Evolutionary conservation across 2,329 filamentous ascomycete species (phyloP), one percentile per base, ranked within the genome.

Genomic region (Claviceps arundinis): DNA sequence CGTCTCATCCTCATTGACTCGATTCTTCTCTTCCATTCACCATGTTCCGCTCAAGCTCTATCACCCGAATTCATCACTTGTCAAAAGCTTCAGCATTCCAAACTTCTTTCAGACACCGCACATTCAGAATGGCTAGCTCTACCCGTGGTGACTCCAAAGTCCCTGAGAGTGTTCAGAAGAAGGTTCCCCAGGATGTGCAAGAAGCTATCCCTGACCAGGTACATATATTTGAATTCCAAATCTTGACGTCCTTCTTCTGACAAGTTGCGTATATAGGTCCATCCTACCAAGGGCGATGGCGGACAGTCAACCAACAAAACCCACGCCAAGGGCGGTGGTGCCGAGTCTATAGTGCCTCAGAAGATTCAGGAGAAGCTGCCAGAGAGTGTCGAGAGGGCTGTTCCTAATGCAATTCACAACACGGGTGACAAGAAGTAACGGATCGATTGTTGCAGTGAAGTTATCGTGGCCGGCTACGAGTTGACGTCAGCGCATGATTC

Each of bases 291-390:
- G 0, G 48, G 53, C 6, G 52, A 56, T 1, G 52, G 55, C 7
- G 56, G 52, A 1, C 54, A 60, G 41, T 57, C 56, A 0, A 56
- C 54, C 11, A 55, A 56, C 13, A 48, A 56, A 14, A 52, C 59
- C 1, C 59, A 62, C 6, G 57, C 58, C 1, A 59, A 59, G 37
- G 54, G 51, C 1, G 54, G 52, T 5, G 53, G 57, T 0, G 41
- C 55, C 1, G 55, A 56, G 11, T 62, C 61, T 2, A 51, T 59
- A 0, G 44, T 62, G 8, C 59, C 61, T 1, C 49, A 58, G 46
- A 61, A 61, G 43, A 11, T 57, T 0, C 61, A 63, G 48, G 56
- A 62, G 52, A 56, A 50, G 17, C 17, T 63, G 2, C 58, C 61
- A 0, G 58, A 62, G 44, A 52, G 55, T 2, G 22, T 62, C 8